Percentiles rank a stretch among this genome's conserved stretches.
These are phyloP conservation scores for Musa balbisiana DNA, from an alignment of 202 grass and related monocot species.

Conservation along the genomic window DNA sequence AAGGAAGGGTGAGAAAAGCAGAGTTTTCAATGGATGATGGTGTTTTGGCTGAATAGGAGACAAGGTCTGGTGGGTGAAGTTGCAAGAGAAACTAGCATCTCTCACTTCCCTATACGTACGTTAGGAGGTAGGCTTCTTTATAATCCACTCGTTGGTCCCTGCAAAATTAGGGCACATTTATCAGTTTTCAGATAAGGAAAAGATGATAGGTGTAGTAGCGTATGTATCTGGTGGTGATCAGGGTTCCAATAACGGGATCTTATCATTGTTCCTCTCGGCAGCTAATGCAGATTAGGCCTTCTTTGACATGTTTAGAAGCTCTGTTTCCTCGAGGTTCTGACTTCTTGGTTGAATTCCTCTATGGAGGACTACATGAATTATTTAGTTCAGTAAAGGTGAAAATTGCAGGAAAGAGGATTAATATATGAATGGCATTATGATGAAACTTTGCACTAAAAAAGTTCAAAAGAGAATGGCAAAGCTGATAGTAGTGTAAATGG, in stretches of 20 bases:
- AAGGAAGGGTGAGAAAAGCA: background rate
- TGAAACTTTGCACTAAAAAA: background rate
- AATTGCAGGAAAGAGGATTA: background rate
- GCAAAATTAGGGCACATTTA: background rate
- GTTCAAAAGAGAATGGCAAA: background rate
- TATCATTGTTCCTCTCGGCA: background rate
- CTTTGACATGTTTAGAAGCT: slow-evolving; percentile 11
- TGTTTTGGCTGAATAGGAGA: background rate
- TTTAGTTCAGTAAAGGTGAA: background rate
- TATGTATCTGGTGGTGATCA: background rate
- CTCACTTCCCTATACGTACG: background rate
- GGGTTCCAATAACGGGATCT: background rate
- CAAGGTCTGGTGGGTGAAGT: background rate
- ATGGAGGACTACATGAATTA: background rate
- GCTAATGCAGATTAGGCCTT: slow-evolving; percentile 2
- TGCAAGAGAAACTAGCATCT: slow-evolving; percentile 18
- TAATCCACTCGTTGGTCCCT: background rate
- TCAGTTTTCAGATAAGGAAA: background rate
- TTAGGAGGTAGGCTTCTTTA: slow-evolving; percentile 7
- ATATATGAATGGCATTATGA: background rate
- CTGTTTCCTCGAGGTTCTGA: background rate
- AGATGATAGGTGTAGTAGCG: background rate
- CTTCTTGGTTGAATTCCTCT: background rate
- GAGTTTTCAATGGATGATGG: background rate
- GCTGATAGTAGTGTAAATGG: background rate